A percentile compares a stretch with the other conserved stretches of the same genome.
These are phyloP conservation scores for Suhomyces taliae DNA, from an alignment of 1,139 yeast genomes.

Conservation along the genomic window DNA sequence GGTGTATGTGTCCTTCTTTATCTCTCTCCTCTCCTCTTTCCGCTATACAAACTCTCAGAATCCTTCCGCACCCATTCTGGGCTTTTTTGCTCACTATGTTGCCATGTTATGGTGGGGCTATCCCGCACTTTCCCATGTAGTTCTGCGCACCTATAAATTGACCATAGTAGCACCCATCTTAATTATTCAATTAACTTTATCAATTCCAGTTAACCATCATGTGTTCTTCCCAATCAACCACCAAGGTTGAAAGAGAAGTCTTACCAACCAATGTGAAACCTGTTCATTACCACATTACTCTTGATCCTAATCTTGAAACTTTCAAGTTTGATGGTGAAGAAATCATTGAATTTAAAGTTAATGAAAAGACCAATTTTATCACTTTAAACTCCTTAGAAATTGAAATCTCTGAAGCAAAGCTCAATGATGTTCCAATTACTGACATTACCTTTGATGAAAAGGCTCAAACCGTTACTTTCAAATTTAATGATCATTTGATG, in stretches of 20 bases:
- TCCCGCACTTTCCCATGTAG: too few species aligned
- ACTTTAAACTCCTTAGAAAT: constrained; percentile 66
- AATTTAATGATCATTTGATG: constrained; percentile 49
- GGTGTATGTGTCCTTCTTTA: too few species aligned
- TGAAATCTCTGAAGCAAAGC: constrained; percentile 53
- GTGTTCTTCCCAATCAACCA: constrained; percentile 16
- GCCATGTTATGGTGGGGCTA: not conserved
- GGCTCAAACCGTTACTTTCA: constrained; percentile 64
- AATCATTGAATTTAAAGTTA: constrained; percentile 62
- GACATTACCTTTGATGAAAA: constrained; percentile 48
- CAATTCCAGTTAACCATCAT: not conserved
- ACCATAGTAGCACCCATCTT: not conserved
- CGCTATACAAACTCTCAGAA: not conserved
- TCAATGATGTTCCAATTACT: constrained; percentile 36
- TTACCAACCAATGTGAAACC: constrained; percentile 76
- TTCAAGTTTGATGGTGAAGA: constrained; percentile 72
- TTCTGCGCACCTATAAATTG: not conserved
- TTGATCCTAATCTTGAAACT: constrained; percentile 72
- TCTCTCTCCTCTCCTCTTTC: not conserved
- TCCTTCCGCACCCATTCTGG: not conserved
- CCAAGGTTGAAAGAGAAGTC: constrained; percentile 52
- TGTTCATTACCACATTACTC: constrained; percentile 62
- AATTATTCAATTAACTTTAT: constrained; percentile 4
- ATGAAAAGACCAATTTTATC: constrained; percentile 51
- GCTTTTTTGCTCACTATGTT: not conserved